Conservation (phyloP, 2,329 filamentous ascomycete genomes). For the Myriosclerotinia scirpicola region DNA sequence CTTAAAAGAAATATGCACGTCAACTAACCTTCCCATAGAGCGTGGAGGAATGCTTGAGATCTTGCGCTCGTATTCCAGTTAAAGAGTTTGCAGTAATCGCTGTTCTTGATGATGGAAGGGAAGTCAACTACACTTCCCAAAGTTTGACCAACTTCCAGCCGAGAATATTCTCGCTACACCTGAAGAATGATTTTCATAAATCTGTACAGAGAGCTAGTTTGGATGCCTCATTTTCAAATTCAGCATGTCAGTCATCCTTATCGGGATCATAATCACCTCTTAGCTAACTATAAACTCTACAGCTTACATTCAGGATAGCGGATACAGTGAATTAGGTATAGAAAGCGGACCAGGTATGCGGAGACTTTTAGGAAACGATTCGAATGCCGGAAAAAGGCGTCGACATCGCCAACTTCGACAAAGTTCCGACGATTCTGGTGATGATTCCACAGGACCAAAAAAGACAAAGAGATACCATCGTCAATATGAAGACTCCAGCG, state of each 20-base stretch:
- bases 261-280: neutral
- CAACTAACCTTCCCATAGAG: constrained; percentile 25
- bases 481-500: constrained; percentile 26
- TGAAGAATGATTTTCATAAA: constrained; percentile 28
- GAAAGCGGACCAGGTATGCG: constrained; percentile 26
- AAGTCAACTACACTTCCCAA: constrained; percentile 32
- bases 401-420: constrained; percentile 26
- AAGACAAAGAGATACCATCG: constrained; percentile 33
- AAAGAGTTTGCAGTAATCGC: constrained; percentile 36
- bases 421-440: constrained; percentile 34
- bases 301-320: constrained; percentile 31
- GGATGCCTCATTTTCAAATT: constrained; percentile 24
- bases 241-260: constrained; percentile 15
- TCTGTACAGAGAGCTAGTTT: constrained; percentile 22
- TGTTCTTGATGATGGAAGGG: constrained; percentile 32
- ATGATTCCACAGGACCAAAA: constrained; percentile 27
- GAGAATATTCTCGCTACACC: constrained; percentile 30
- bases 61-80: constrained; percentile 32
- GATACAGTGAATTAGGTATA: constrained; percentile 29
- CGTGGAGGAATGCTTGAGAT: constrained; percentile 33
- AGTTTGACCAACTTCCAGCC: constrained; percentile 29
- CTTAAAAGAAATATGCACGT: neutral
- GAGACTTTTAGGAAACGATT: constrained; percentile 28
- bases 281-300: constrained; percentile 17
- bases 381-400: constrained; percentile 25